Base-by-base conservation (phyloP, 2,329 filamentous ascomycete species). In the Penicillium freii region DNA sequence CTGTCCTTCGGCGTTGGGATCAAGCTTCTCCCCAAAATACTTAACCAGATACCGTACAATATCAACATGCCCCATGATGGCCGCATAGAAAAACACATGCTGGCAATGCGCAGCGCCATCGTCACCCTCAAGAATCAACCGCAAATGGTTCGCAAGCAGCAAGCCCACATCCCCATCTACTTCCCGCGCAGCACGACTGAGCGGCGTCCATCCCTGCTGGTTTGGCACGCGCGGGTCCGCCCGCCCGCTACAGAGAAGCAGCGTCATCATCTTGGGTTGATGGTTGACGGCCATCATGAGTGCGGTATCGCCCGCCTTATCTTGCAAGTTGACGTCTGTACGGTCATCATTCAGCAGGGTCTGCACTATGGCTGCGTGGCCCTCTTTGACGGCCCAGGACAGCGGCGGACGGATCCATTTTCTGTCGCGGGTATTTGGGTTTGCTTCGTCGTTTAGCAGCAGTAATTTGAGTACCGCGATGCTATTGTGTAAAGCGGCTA, bases 11-110 rank as follows among this genome's bases (percentile, higher is more conserved):
- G 63, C 59, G 25, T 64, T 65, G 1, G 64, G 63, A 54, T 66
- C 60, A 4, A 66, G 46, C 17, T 57, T 58, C 1, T 60, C 57
- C 15, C 61, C 61, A 15, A 61, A 65, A n/a, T 48, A 64, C 5
- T 43, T 15, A 9, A 66, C 59, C 15, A 66, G 38, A 36, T 66
- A 62, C 33, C 53, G 44, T 10, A 64, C 63, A 23, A 62, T 59
- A 40, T 66, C 64, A 9, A 60, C 23, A 17, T 64, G 58, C 0
- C 64, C 64, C 47, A 56, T 57, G 10, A 65, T 60, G 36, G 64
- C 62, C 36, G 64, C 64, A 21, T 62, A 62, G 34, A 62, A 64
- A 27, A 66, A 66, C 1, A 66, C 63, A 56, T 65, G 61, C 43
- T 66, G 64, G 5, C 63, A 61, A 51, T 66, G 61, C 5, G 15